Conservation (phyloP, 805 yeast genomes). For the Wickerhamiella occidentalis region DNA sequence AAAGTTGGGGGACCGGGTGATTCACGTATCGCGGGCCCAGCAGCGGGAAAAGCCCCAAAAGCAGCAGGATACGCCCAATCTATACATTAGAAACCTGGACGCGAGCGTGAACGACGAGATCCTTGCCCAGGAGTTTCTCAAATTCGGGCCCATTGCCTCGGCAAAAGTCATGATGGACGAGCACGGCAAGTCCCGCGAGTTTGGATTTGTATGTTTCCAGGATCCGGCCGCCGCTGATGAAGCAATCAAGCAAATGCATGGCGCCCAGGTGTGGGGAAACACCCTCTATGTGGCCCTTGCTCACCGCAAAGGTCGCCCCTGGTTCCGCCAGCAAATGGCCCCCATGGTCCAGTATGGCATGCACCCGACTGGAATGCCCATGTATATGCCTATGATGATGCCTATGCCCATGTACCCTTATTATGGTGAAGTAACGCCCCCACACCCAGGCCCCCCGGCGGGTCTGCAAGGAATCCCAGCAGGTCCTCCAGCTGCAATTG, state of each 20-base stretch:
- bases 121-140: conserved; percentile 33
- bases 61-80: conserved; percentile 44
- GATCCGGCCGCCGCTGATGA: conserved; percentile 51
- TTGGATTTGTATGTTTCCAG: conserved; percentile 70
- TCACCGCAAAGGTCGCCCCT: conserved; percentile 37
- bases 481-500: not conserved
- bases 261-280: conserved; percentile 39
- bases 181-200: conserved; percentile 51
- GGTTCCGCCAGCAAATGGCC: not conserved
- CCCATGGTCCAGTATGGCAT: conserved; percentile 3
- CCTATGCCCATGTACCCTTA: conserved; percentile 8
- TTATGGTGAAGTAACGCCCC: not conserved
- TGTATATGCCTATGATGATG: conserved; percentile 13
- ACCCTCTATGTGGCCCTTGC: conserved; percentile 62
- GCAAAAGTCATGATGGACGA: conserved; percentile 44
- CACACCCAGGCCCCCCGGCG: not conserved
- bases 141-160: conserved; percentile 42
- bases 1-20: conserved; percentile 29
- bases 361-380: conserved; percentile 1
- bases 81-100: conserved; percentile 58
- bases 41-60: conserved; percentile 13
- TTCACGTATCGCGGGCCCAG: conserved; percentile 37
- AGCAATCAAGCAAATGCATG: conserved; percentile 56
- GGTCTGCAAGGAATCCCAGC: not conserved
- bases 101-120: conserved; percentile 43